Evolutionary conservation across 2,329 filamentous ascomycete species (phyloP).

Genomic region (Neophaeococcomyces mojaviensis): DNA sequence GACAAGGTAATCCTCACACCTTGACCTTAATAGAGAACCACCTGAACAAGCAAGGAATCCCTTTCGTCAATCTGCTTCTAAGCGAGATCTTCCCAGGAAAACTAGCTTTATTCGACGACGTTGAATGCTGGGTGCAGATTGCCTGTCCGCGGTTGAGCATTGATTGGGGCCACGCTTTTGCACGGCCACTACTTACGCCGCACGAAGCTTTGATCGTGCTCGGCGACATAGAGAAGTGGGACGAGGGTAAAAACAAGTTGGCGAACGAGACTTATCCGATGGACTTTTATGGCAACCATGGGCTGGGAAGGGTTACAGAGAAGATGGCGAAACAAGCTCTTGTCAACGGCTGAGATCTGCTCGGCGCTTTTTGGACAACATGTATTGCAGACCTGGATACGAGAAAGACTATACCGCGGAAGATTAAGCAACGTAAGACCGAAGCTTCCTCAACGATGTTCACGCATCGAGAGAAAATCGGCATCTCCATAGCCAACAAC

Average conservation of each 20-base stretch:
- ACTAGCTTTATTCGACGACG: constrained; percentile 82
- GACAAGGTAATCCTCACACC: constrained; percentile 93
- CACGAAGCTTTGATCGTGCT: constrained; percentile 93
- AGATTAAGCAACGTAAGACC: no score
- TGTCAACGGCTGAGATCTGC: constrained; percentile 11
- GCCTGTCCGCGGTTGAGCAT: constrained; percentile 95
- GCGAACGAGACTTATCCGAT: constrained; percentile 74
- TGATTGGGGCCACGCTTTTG: constrained; percentile 97
- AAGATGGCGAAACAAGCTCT: constrained; percentile 20
- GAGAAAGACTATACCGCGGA: no score
- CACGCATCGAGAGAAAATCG: no score
- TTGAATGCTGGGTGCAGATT: constrained; percentile 97
- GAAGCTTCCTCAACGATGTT: no score
- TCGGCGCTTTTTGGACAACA: no score
- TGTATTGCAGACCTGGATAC: no score
- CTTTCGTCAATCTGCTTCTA: constrained; percentile 76
- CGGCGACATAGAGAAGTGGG: constrained; percentile 70
- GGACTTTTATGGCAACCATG: constrained; percentile 95
- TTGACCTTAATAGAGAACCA: constrained; percentile 77
- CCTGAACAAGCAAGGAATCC: constrained; percentile 63
- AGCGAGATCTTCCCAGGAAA: constrained; percentile 97
- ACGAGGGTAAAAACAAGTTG: constrained; percentile 38
- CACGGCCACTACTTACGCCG: constrained; percentile 77
- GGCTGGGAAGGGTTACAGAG: constrained; percentile 69
- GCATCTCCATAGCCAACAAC: no score